Conservation (phyloP, 2,329 filamentous ascomycete genomes). For the Knufia fluminis region DNA sequence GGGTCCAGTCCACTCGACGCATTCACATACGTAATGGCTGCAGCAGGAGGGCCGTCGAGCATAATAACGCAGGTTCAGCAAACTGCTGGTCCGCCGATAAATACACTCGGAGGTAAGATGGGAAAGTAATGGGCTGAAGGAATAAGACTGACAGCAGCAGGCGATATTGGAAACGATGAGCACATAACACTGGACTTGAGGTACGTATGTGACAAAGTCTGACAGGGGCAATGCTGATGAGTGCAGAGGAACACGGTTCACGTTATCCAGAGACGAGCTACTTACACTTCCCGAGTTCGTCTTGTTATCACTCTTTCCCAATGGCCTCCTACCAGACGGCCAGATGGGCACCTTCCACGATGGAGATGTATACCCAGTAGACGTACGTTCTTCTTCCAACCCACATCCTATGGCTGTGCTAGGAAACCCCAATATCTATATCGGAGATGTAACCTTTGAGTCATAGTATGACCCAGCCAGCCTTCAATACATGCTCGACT, state of each 20-base stretch:
- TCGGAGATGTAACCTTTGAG: constrained; percentile 45
- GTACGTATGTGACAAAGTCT: constrained; percentile 11
- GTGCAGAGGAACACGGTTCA: constrained; percentile 78
- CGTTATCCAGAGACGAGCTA: constrained; percentile 87
- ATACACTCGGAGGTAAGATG: constrained; percentile 69
- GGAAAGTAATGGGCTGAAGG: background rate
- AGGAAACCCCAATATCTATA: constrained; percentile 22
- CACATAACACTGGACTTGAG: constrained; percentile 25
- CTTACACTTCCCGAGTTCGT: constrained; percentile 96
- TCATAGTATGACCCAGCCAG: constrained; percentile 90
- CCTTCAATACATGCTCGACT: constrained; percentile 97
- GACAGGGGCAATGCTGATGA: constrained; percentile 22
- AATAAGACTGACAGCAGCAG: constrained; percentile 9
- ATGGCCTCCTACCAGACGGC: constrained; percentile 93
- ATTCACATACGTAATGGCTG: constrained; percentile 96
- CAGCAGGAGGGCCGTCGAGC: constrained; percentile 91
- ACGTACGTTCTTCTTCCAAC: constrained; percentile 56
- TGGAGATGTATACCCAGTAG: constrained; percentile 89
- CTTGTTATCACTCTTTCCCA: constrained; percentile 91
- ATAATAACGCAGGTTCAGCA: constrained; percentile 99
- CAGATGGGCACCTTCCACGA: constrained; percentile 91
- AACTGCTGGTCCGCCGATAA: constrained; percentile 73
- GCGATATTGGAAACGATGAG: constrained; percentile 23
- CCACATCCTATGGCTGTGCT: constrained; percentile 21
- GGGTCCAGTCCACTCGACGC: constrained; percentile 83